phyloP scores from a whole-genome alignment of 257 asterid species.

The Fraxinus cuspidata region DNA sequence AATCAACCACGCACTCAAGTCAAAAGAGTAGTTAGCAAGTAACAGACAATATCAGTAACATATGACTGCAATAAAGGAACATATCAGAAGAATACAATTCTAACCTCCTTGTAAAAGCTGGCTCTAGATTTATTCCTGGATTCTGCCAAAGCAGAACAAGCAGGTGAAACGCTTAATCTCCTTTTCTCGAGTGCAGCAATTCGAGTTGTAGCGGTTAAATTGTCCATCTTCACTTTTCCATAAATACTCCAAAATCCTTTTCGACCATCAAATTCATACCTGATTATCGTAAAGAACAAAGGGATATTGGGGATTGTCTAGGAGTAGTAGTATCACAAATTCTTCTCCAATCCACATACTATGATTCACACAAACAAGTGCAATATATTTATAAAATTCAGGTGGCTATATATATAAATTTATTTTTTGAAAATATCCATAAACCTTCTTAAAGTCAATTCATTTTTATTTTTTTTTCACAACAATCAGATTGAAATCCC shows the following conservation, averaged over 20 bases:
- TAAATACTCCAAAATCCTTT: conserved; percentile 61
- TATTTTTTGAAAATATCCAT: conserved; percentile 21
- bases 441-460: conserved; percentile 18
- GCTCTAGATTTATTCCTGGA: conserved; percentile 51
- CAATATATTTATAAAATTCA: neutral
- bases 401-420: conserved; percentile 8
- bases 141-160: conserved; percentile 60
- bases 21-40: neutral
- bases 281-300: conserved; percentile 70
- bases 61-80: too few relatives aligned
- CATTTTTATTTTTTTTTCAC: too few relatives aligned
- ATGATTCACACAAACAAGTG: conserved; percentile 31
- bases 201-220: conserved; percentile 37
- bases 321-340: conserved; percentile 37
- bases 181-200: conserved; percentile 55
- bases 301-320: conserved; percentile 64
- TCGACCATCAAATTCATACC: conserved; percentile 65
- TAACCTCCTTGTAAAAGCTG: conserved; percentile 68
- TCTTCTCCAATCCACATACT: conserved; percentile 49
- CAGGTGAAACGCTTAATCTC: conserved; percentile 63
- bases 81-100: conserved; percentile 16
- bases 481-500: conserved; percentile 11
- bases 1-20: neutral
- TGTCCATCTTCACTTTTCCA: conserved; percentile 48
- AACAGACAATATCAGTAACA: too few relatives aligned